Conservation (phyloP, 2,329 filamentous ascomycete species). For the Stagonosporopsis chrysanthemi region DNA sequence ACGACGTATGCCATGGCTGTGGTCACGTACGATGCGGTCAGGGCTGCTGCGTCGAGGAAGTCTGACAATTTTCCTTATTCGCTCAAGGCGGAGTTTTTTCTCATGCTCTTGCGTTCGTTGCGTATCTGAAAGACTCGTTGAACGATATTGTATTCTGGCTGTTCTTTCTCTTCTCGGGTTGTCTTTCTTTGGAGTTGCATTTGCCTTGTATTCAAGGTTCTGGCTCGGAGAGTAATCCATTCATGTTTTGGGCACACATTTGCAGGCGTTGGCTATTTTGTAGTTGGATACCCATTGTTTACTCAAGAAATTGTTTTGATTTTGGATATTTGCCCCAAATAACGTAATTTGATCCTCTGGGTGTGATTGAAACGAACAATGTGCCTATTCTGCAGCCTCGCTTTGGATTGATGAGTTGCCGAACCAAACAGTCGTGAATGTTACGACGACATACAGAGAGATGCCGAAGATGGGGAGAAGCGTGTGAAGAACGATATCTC, state of each 20-base stretch:
- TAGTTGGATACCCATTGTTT: background rate
- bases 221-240: too few species aligned
- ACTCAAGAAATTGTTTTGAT: too few species aligned
- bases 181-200: background rate
- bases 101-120: background rate
- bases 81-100: background rate
- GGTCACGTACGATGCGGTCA: background rate
- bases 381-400: background rate
- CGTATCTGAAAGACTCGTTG: background rate
- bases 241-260: background rate
- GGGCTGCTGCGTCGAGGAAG: background rate
- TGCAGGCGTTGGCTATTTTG: background rate
- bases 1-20: background rate
- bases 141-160: background rate
- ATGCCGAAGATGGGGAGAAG: too few species aligned
- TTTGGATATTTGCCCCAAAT: background rate
- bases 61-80: background rate
- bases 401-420: too few species aligned
- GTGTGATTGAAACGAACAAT: background rate
- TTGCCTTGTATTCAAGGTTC: background rate
- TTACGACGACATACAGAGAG: too few species aligned
- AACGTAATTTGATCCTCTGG: too few species aligned
- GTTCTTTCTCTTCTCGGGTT: background rate
- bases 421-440: too few species aligned
- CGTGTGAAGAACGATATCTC: background rate